A percentile compares a stretch with the other conserved stretches of the same genome.
These are phyloP conservation scores for Termitomyces sp. DNA, from an alignment of 768 basidiomycete genomes.

Conservation along the genomic window DNA sequence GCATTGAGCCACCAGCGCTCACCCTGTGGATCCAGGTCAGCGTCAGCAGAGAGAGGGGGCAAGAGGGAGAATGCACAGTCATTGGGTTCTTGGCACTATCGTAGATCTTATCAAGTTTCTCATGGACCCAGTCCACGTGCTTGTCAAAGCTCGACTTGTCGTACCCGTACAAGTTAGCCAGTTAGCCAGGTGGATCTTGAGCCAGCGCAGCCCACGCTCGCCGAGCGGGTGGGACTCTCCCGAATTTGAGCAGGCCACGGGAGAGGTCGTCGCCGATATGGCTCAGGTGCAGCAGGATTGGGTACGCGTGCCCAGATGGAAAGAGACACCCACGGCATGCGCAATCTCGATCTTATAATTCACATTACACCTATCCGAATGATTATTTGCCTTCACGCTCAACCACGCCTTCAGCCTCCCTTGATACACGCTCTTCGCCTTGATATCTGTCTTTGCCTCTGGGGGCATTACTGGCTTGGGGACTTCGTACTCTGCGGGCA, in stretches of 20 bases:
- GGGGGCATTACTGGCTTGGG: conserved; percentile 60
- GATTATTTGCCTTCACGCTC: conserved; percentile 71
- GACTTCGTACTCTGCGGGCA: conserved; percentile 63
- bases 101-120: conserved; percentile 71
- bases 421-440: conserved; percentile 50
- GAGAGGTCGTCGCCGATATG: conserved; percentile 95
- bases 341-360: conserved; percentile 99
- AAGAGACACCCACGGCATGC: conserved; percentile 58
- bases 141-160: conserved; percentile 96
- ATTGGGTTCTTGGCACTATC: conserved; percentile 84
- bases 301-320: conserved; percentile 95
- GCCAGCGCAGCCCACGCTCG: conserved; percentile 83
- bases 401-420: conserved; percentile 51
- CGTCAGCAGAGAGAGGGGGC: not conserved
- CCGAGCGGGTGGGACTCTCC: conserved; percentile 76
- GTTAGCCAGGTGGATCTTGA: conserved; percentile 95
- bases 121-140: conserved; percentile 73
- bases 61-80: conserved; percentile 40
- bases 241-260: conserved; percentile 84
- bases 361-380: conserved; percentile 87
- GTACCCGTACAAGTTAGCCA: conserved; percentile 86
- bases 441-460: conserved; percentile 44
- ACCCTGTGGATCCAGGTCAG: conserved; percentile 41
- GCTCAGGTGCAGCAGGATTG: conserved; percentile 91
- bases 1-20: conserved; percentile 85